Conservation (phyloP, 768 basidiomycete genomes). For the Pisolithus tinctorius region DNA sequence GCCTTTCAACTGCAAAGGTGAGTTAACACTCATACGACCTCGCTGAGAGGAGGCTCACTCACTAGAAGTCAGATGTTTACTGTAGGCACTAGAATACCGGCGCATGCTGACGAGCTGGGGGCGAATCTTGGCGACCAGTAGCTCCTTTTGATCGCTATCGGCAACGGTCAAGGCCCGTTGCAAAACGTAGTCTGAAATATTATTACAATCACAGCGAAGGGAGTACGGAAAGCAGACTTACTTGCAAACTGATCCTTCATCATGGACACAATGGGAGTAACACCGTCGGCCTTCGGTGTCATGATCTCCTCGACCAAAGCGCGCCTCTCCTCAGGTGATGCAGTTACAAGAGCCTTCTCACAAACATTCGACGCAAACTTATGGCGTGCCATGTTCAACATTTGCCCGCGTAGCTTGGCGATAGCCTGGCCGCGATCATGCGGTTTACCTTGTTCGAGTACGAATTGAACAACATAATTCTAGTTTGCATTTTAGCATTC, state of each 20-base stretch:
- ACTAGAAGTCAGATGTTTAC: constrained; percentile 80
- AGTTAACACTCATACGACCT: constrained; percentile 1
- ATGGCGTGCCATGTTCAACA: constrained; percentile 75
- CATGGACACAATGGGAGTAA: constrained; percentile 58
- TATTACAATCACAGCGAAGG: constrained; percentile 1
- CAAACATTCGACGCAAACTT: constrained; percentile 96
- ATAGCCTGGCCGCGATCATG: constrained; percentile 66
- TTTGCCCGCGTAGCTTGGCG: constrained; percentile 63
- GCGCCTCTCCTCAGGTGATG: constrained; percentile 57
- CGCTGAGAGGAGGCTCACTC: constrained; percentile 22
- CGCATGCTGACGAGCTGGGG: constrained; percentile 68
- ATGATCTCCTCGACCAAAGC: constrained; percentile 80
- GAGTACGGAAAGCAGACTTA: constrained; percentile 34
- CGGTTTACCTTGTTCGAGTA: constrained; percentile 72
- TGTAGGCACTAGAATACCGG: constrained; percentile 63
- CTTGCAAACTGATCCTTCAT: constrained; percentile 90
- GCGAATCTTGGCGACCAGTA: constrained; percentile 53
- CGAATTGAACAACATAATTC: constrained; percentile 95
- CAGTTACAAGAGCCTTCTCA: constrained; percentile 77
- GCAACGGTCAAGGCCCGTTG: constrained; percentile 69
- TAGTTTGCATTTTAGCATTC: constrained; percentile 23
- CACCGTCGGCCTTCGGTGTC: constrained; percentile 53
- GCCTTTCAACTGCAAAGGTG: constrained; percentile 52
- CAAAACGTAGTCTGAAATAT: constrained; percentile 68
- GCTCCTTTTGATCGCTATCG: constrained; percentile 66